Percentiles rank a stretch among this genome's conserved stretches.
Conservation (phyloP, 1,139 yeast species). For the Debaryomyces sp. region DNA sequence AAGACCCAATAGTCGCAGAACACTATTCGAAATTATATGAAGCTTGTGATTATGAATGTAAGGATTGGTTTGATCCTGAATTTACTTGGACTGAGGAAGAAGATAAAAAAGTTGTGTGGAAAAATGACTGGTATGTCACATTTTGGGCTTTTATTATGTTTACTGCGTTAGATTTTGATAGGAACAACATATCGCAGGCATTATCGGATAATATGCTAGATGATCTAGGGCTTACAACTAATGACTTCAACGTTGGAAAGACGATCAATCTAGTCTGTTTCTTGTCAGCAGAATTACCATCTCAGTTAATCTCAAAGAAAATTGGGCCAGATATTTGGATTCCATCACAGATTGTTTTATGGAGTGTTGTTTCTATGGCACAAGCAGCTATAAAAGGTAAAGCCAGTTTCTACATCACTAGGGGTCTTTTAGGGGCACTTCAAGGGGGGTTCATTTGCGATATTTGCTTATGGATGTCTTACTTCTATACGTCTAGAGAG, state of each 20-base stretch:
- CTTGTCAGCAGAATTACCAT: slow-evolving; percentile 35
- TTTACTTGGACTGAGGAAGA: slow-evolving; percentile 23
- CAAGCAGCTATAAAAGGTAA: slow-evolving; percentile 29
- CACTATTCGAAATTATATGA: slow-evolving; percentile 22
- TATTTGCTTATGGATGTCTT: slow-evolving; percentile 28
- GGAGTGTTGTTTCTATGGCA: slow-evolving; percentile 33
- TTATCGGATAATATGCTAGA: slow-evolving; percentile 33
- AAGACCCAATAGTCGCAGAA: slow-evolving; percentile 23
- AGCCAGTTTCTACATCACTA: slow-evolving; percentile 27
- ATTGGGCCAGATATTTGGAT: slow-evolving; percentile 34
- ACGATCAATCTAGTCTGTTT: slow-evolving; percentile 37
- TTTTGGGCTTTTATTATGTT: slow-evolving; percentile 34
- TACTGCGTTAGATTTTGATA: slow-evolving; percentile 35
- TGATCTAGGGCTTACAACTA: slow-evolving; percentile 30
- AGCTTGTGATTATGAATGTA: slow-evolving; percentile 23
- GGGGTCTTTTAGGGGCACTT: slow-evolving; percentile 30
- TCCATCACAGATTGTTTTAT: slow-evolving; percentile 34
- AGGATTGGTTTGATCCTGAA: slow-evolving; percentile 22
- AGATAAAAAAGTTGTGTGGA: slow-evolving; percentile 23
- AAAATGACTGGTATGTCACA: slow-evolving; percentile 30
- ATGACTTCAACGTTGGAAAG: slow-evolving; percentile 34
- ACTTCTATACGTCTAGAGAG: slow-evolving; percentile 30
- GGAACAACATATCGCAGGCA: slow-evolving; percentile 36
- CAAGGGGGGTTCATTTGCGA: slow-evolving; percentile 40
- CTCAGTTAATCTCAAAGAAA: slow-evolving; percentile 34